Conservation (phyloP, 2,329 filamentous ascomycete species). For the Botrytis aclada region DNA sequence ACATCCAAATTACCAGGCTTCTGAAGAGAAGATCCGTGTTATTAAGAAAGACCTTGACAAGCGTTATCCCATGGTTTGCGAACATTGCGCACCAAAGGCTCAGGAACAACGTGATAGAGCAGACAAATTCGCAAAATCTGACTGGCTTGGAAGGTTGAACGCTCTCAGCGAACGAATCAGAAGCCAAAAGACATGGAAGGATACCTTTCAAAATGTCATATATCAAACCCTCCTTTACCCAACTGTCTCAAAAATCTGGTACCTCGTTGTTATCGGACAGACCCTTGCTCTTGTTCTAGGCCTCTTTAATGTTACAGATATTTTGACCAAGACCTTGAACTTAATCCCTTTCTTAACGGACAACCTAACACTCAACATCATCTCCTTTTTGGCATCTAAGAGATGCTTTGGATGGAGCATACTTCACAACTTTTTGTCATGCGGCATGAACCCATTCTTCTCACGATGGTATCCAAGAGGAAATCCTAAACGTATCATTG, state of each 20-base stretch:
- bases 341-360: neutral
- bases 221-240: constrained; percentile 21
- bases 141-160: constrained; percentile 50
- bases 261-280: constrained; percentile 32
- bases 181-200: constrained; percentile 16
- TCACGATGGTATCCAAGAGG: constrained; percentile 45
- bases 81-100: constrained; percentile 72
- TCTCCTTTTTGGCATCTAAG: constrained; percentile 18
- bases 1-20: constrained; percentile 64
- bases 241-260: constrained; percentile 29
- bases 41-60: constrained; percentile 66
- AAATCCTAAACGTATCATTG: constrained; percentile 54
- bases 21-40: constrained; percentile 69
- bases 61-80: constrained; percentile 86
- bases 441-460: constrained; percentile 69
- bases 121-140: constrained; percentile 64
- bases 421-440: constrained; percentile 48
- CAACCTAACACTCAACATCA: neutral
- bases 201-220: constrained; percentile 13
- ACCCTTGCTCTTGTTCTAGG: constrained; percentile 30
- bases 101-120: constrained; percentile 65
- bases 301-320: constrained; percentile 18
- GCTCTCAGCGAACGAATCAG: constrained; percentile 32
- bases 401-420: constrained; percentile 45
- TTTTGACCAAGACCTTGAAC: neutral